Conservation (phyloP, 176 grass and related monocot species). For the Themeda triandra region DNA sequence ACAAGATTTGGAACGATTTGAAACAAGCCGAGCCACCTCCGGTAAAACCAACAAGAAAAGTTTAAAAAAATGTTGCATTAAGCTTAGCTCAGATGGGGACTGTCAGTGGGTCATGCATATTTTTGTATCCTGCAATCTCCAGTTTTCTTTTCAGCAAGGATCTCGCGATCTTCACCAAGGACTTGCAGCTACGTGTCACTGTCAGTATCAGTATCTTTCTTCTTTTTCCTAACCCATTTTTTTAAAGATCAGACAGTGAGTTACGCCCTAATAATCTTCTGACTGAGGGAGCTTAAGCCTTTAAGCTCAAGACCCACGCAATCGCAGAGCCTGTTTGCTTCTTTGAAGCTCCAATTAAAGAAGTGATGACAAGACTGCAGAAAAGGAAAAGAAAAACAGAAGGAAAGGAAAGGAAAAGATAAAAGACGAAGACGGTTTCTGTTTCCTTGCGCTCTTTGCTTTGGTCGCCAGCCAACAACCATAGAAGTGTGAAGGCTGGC, state of each 20-base stretch:
- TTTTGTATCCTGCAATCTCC: not conserved
- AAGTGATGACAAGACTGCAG: not conserved
- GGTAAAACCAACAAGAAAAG: too few relatives aligned
- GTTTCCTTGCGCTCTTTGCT: not conserved
- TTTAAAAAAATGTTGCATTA: not conserved
- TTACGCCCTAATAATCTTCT: conserved; percentile 11
- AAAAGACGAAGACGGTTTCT: not conserved
- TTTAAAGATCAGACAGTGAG: conserved; percentile 22
- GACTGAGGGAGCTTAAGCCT: not conserved
- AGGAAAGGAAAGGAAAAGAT: not conserved
- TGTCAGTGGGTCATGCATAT: not conserved
- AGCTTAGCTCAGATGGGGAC: not conserved
- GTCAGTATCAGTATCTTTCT: not conserved
- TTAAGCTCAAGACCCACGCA: not conserved
- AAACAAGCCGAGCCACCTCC: too few relatives aligned
- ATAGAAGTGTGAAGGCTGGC: not conserved
- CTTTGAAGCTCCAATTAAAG: conserved; percentile 15
- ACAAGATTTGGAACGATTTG: too few relatives aligned
- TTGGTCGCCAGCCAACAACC: conserved; percentile 8
- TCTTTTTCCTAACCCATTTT: not conserved
- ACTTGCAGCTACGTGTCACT: not conserved
- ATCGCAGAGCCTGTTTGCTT: conserved; percentile 4
- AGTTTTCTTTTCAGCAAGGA: not conserved
- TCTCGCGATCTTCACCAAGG: not conserved
- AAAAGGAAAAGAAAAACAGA: not conserved